Evolutionary conservation across 345 rosid genomes (phyloP).

Genomic region (Ceriops decandra): DNA sequence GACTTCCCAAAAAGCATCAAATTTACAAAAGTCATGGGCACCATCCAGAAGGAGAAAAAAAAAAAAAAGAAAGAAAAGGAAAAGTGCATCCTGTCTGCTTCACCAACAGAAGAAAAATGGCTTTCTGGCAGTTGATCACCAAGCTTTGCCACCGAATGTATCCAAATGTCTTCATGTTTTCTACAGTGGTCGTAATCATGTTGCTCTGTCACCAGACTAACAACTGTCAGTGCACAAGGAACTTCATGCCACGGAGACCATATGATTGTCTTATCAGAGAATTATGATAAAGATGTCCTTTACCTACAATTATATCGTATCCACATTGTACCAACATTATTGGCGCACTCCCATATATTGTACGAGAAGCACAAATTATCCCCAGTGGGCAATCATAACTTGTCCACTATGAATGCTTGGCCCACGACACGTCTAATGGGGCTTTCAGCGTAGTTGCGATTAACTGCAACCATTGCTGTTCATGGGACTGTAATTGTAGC

Average conservation of each 20-base stretch:
- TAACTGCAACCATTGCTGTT: no score
- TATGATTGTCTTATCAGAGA: neutral
- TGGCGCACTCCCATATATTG: no score
- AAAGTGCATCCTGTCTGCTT: neutral
- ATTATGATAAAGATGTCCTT: neutral
- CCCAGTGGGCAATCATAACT: no score
- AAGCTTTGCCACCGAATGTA: neutral
- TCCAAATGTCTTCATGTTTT: neutral
- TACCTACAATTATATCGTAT: neutral
- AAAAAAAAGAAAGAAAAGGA: neutral
- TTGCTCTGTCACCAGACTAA: neutral
- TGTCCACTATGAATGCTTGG: no score
- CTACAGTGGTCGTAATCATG: neutral
- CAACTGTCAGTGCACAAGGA: neutral
- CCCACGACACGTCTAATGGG: no score
- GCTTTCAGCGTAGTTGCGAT: no score
- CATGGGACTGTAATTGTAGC: no score
- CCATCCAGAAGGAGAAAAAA: no score
- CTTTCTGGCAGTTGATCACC: neutral
- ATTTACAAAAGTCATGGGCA: no score
- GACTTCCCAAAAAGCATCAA: no score
- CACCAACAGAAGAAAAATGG: neutral
- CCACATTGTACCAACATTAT: no score
- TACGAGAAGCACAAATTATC: no score
- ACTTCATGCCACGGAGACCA: neutral